Base-by-base conservation (phyloP, 2,329 filamentous ascomycete genomes). In the Scolecobasidium constrictum region DNA sequence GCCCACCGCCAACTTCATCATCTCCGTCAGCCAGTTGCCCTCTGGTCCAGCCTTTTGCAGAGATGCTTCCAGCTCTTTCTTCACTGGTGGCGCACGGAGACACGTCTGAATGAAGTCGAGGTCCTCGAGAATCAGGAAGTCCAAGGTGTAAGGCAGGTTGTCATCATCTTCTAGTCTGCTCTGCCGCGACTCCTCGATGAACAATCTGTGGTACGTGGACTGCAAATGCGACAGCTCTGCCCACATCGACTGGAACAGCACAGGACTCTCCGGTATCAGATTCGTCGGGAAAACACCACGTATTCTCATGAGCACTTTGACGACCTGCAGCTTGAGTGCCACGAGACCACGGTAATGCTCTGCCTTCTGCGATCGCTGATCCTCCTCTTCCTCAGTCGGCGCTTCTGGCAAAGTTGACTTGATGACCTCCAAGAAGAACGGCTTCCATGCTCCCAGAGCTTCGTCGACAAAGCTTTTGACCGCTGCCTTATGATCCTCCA, bases 61-160 rank as follows among this genome's bases (percentile, higher is more conserved):
- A 62, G 94, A 83, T 37, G 78, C 74, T 50, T 90, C 81, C n/a
- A 98, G 77, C 60, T 95, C 85, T 48, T 85, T 81, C 51, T 87
- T 84, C 2, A 98, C 88, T 0, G 86, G 86, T 3, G 86, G 81
- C 5, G 90, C 90, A 49, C 86, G 81, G 49, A 98, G 73, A 59
- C 88, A 88, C 45, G 87, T 81, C 63, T 94, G 92, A 58, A 98
- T 76, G 56, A 96, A 88, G 62, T 98, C 92, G 18, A 98, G 71
- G 60, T 96, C 88, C 60, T 98, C 92, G 5, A 96, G 68, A 3
- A 96, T 79, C 40, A 98, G 73, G 56, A 94, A 92, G 62, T 98
- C 92, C 18, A 98, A 71, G 1, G 88, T 94, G 62, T 94, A 95
- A 0, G 90, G 87, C n/a, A 98, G 71, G 34, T 81, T 81, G 58